Evolutionary conservation across 2,329 filamentous ascomycete genomes (phyloP).

Genomic region (Alternaria novae-zelandiae): DNA sequence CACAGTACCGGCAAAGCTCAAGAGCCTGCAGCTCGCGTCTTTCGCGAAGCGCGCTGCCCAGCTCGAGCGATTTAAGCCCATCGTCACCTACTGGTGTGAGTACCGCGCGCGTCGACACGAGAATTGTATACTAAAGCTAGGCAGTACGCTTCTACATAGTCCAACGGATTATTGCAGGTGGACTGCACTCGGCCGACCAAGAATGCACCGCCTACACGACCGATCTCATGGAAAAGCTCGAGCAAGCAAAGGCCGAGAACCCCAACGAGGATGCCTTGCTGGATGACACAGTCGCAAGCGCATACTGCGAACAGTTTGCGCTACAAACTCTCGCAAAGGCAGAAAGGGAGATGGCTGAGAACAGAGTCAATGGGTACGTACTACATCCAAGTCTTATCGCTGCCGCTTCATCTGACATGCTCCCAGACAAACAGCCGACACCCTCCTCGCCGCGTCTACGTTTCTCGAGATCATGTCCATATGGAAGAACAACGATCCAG

Average conservation of each 20-base stretch:
- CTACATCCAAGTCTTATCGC: constrained; percentile 8
- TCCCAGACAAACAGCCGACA: constrained; percentile 84
- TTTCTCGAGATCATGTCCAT: constrained; percentile 89
- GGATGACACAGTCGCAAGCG: constrained; percentile 85
- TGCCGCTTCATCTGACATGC: constrained; percentile 2
- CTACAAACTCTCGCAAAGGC: constrained; percentile 85
- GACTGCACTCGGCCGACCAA: constrained; percentile 77
- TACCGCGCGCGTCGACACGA: constrained; percentile 25
- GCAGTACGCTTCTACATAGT: constrained; percentile 69
- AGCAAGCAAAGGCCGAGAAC: constrained; percentile 77
- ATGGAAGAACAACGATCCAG: constrained; percentile 76
- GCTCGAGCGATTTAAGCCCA: constrained; percentile 81
- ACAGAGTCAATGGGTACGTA: constrained; percentile 78
- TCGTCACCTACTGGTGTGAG: constrained; percentile 94
- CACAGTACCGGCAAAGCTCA: constrained; percentile 73
- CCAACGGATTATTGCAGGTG: constrained; percentile 84
- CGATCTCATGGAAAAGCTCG: constrained; percentile 87
- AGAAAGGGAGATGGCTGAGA: constrained; percentile 79
- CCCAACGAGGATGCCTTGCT: constrained; percentile 80
- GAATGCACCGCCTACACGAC: constrained; percentile 84
- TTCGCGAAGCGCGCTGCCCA: constrained; percentile 85
- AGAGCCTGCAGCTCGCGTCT: constrained; percentile 79
- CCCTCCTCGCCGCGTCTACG: constrained; percentile 88
- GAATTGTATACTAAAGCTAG: constrained; percentile 18
- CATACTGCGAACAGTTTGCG: constrained; percentile 93